Base-by-base conservation (phyloP, 1,139 yeast species). In the Nadsonia commutata region DNA sequence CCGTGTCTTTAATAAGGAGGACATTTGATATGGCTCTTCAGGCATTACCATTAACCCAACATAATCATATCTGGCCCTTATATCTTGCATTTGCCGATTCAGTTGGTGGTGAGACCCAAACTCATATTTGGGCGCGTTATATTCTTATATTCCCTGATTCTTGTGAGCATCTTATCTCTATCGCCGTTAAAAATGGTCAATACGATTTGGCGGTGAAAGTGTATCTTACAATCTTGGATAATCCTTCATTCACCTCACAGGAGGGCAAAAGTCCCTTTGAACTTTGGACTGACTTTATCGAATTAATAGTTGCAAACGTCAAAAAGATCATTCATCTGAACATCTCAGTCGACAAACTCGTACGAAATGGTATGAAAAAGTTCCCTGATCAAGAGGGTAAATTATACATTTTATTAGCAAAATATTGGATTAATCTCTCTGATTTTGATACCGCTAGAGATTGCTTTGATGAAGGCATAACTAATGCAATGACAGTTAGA, bases 381-480 rank as follows among this genome's bases (percentile, higher is more conserved):
- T 82, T 72, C 52, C 78, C 85, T 0, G 86, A 80, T 51, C 86
- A 80, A 51, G 56, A 63, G 38, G 74, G 78, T 1, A 63, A 59
- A 20, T 63, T 82, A 16, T 67, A 70, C 45, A 65, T 74, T 2
- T 67, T 68, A 47, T 56, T 78, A 38, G 75, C 83, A 0, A 61
- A 65, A 1, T 78, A 67, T 52, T 72, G 66, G 56, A 67, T 70
- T 40, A 60, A 60, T 18, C 49, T 55, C 7, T 57, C 62, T 0
- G 61, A 69, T 18, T 55, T 60, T 41, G 64, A 64, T 2, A 65
- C 66, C 40, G 74, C 77, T 1, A 61, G 78, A 27, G 67, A 66
- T 39, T 62, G 67, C 18, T 77, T 69, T 51, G 74, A 72, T 44
- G 61, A 65, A 37, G 80, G 78, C 0, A 51, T 67, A 21, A 50